phyloP scores from a whole-genome alignment of 2,329 filamentous ascomycete species.

The Colletotrichum horii region DNA sequence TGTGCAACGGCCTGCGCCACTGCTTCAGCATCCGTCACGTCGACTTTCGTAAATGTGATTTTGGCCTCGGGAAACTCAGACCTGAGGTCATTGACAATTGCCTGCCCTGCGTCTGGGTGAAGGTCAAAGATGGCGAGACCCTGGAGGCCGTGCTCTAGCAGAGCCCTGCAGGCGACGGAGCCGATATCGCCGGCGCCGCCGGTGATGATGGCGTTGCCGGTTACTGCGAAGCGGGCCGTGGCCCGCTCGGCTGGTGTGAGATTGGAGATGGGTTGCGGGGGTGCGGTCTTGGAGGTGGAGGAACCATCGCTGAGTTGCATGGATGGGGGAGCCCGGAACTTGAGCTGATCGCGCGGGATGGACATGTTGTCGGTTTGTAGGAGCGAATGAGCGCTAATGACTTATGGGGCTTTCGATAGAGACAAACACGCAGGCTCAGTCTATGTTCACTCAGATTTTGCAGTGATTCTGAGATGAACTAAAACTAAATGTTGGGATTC shows the following conservation, averaged over 20 bases:
- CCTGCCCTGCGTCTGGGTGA: conserved; percentile 44
- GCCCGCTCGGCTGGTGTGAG: not conserved
- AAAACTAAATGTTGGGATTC: not conserved
- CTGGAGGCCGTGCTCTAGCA: conserved; percentile 34
- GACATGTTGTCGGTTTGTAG: not conserved
- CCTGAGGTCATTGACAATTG: not conserved
- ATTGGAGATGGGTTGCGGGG: not conserved
- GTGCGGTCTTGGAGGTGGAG: conserved; percentile 2
- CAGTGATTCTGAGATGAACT: not conserved
- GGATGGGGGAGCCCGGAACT: not conserved
- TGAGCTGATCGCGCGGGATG: not conserved
- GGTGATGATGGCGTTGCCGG: conserved; percentile 35
- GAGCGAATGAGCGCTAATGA: not conserved
- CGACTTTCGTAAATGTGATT: not conserved
- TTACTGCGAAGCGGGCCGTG: conserved; percentile 28
- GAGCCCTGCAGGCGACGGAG: conserved; percentile 28
- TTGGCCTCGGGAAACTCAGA: not conserved
- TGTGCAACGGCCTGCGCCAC: not conserved
- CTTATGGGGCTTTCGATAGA: not conserved
- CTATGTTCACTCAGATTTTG: not conserved
- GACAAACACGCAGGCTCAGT: not conserved
- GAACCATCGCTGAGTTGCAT: conserved; percentile 19
- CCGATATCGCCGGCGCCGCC: conserved; percentile 36
- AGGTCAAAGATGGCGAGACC: conserved; percentile 36
- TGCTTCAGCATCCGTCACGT: not conserved